phyloP scores from a whole-genome alignment of 192 early-diverging fungal genomes.

The Lobosporangium transversale region DNA sequence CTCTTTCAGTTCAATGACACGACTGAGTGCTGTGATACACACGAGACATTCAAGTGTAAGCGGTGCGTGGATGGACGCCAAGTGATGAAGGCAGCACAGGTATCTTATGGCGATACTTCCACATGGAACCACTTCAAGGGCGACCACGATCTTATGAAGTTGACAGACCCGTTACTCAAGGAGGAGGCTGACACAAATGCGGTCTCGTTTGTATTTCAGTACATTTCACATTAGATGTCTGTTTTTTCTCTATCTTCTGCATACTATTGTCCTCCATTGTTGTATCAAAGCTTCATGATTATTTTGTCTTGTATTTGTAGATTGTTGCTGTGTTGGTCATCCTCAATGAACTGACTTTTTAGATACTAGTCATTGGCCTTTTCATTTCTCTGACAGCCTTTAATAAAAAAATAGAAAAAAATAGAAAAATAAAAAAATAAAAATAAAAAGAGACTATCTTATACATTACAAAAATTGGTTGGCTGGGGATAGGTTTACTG shows the following conservation, averaged over 20 bases:
- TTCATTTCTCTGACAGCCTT: no score
- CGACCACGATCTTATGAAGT: constrained; percentile 61
- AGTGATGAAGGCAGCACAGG: constrained; percentile 64
- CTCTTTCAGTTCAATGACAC: constrained; percentile 84
- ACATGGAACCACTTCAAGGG: constrained; percentile 82
- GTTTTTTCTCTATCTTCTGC: neutral
- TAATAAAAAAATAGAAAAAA: no score
- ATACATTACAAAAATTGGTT: no score
- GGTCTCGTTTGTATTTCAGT: constrained; percentile 85
- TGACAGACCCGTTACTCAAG: constrained; percentile 71
- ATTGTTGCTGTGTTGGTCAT: no score
- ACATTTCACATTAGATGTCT: constrained; percentile 65
- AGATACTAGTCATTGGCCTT: no score
- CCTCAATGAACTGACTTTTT: no score
- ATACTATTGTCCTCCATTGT: neutral
- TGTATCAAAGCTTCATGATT: neutral
- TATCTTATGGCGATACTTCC: constrained; percentile 81
- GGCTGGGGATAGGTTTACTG: no score
- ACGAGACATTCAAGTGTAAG: constrained; percentile 96
- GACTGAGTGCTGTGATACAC: constrained; percentile 85
- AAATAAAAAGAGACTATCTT: no score
- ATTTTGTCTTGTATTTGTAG: neutral
- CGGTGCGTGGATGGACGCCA: constrained; percentile 91
- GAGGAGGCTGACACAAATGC: constrained; percentile 65
- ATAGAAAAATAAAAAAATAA: no score